A percentile compares a stretch with the other conserved stretches of the same genome.
Evolutionary conservation across 177 flowering plant species (phyloP).

Genomic region (Vitis hybrid): DNA sequence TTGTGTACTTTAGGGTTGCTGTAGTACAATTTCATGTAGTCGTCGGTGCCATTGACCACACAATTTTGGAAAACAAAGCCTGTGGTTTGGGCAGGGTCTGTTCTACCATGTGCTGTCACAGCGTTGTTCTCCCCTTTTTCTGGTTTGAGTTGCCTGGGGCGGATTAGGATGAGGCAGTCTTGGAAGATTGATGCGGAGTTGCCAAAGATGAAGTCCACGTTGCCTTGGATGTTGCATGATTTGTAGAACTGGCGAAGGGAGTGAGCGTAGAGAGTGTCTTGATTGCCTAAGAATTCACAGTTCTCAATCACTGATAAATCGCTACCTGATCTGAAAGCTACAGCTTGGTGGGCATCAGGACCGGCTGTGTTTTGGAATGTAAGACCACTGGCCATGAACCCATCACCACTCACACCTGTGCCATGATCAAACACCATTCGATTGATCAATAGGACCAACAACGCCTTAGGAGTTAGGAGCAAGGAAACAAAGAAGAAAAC

Average conservation of each 20-base stretch:
- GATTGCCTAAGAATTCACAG: conserved; percentile 82
- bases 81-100: conserved; percentile 65
- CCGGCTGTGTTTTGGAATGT: conserved; percentile 88
- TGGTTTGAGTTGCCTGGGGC: conserved; percentile 53
- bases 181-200: conserved; percentile 70
- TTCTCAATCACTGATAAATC: conserved; percentile 63
- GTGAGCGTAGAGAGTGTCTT: conserved; percentile 82
- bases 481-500: too few species aligned
- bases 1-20: conserved; percentile 53
- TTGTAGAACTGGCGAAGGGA: conserved; percentile 75
- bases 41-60: conserved; percentile 61
- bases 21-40: conserved; percentile 49
- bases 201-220: conserved; percentile 87
- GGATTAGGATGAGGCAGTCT: conserved; percentile 50
- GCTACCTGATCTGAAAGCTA: conserved; percentile 75
- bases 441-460: too few species aligned
- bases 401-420: conserved; percentile 76
- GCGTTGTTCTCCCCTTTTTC: conserved; percentile 67
- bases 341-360: conserved; percentile 79
- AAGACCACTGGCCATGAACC: conserved; percentile 76
- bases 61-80: conserved; percentile 71
- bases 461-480: too few species aligned
- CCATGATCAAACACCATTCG: not conserved
- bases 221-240: conserved; percentile 66
- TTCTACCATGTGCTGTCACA: conserved; percentile 71